phyloP scores from a whole-genome alignment of 495 filamentous ascomycete genomes.

The Aspergillus wentii region DNA sequence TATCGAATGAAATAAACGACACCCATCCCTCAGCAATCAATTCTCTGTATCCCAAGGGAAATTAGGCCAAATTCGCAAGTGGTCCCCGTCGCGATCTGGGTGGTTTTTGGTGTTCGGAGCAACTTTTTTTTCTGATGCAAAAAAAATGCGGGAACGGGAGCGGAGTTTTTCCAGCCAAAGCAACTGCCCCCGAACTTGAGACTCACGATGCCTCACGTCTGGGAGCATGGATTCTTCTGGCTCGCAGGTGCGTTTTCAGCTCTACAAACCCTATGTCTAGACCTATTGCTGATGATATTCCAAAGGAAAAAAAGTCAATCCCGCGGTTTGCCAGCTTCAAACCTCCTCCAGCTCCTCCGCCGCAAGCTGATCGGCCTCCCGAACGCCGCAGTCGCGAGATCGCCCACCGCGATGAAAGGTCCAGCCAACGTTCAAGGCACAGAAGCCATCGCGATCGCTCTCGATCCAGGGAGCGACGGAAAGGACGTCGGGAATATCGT shows the following conservation, averaged over 20 bases:
- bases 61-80: background rate
- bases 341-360: conserved; percentile 34
- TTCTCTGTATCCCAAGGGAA: conserved; percentile 3
- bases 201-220: conserved; percentile 9
- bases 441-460: conserved; percentile 19
- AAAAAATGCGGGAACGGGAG: conserved; percentile 17
- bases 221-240: conserved; percentile 34
- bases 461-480: conserved; percentile 21
- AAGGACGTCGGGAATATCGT: conserved; percentile 9
- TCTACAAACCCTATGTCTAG: background rate
- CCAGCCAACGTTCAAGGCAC: conserved; percentile 19
- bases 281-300: background rate
- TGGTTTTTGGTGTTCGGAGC: conserved; percentile 12
- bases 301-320: conserved; percentile 38
- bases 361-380: conserved; percentile 16
- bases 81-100: conserved; percentile 7
- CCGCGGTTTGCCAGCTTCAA: conserved; percentile 70
- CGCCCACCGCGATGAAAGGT: conserved; percentile 15
- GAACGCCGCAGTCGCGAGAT: conserved; percentile 14
- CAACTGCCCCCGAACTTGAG: background rate
- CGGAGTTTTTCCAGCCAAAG: conserved; percentile 21
- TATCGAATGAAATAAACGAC: conserved; percentile 10
- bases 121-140: conserved; percentile 31
- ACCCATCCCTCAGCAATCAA: conserved; percentile 17
- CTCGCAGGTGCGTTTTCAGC: conserved; percentile 24